These are phyloP conservation scores for Gossypium sturtianum DNA, from an alignment of 345 rosid genomes.

Conservation along the genomic window DNA sequence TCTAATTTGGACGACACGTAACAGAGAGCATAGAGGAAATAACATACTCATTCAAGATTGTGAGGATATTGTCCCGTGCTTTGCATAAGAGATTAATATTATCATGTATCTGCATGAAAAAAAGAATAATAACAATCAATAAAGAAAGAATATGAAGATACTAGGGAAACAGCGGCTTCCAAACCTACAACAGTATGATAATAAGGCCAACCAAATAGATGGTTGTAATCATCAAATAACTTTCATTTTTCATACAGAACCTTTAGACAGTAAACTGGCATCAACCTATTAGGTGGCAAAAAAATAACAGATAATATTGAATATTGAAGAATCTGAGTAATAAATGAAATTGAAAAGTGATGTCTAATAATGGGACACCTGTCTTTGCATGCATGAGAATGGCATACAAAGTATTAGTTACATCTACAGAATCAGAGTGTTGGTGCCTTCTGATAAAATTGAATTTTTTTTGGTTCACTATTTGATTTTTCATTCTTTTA, in stretches of 20 bases:
- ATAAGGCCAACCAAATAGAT: slow-evolving; percentile 6
- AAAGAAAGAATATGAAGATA: background rate
- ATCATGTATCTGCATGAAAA: slow-evolving; percentile 54
- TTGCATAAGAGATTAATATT: slow-evolving; percentile 58
- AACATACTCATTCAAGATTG: slow-evolving; percentile 69
- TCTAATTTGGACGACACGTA: background rate
- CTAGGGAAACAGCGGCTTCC: background rate
- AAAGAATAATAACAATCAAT: background rate
- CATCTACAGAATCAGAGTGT: no score
- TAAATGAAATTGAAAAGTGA: background rate
- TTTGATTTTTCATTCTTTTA: background rate
- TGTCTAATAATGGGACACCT: background rate
- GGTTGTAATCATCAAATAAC: background rate
- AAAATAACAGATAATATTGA: background rate
- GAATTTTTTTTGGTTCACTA: no score
- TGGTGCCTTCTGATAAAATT: no score
- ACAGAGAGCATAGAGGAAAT: slow-evolving; percentile 5
- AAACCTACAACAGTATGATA: background rate
- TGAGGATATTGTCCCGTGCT: slow-evolving; percentile 64
- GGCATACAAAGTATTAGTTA: no score
- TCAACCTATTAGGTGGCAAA: no score
- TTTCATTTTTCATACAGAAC: background rate
- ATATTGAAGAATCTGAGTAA: background rate
- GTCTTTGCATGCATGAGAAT: no score
- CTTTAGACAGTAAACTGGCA: background rate